Evolutionary conservation across 345 rosid genomes (phyloP).

Genomic region (Linum usitatissimum): DNA sequence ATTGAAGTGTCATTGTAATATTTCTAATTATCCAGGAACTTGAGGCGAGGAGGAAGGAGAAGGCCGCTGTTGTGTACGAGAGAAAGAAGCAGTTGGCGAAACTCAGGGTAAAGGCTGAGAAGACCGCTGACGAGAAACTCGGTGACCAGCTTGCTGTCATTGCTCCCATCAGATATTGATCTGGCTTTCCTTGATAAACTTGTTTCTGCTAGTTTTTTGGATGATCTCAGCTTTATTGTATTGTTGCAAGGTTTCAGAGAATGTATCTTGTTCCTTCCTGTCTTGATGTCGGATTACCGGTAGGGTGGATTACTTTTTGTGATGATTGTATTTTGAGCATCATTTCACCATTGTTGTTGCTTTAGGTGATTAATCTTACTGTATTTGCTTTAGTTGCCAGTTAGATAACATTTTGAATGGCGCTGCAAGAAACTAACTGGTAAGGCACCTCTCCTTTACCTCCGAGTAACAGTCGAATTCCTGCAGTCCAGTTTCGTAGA

Average conservation of each 20-base stretch:
- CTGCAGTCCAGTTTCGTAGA: too few species aligned
- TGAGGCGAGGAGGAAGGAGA: slow-evolving; percentile 3
- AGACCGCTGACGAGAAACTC: slow-evolving; percentile 3
- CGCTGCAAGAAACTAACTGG: too few species aligned
- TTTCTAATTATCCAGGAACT: background rate
- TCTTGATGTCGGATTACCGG: background rate
- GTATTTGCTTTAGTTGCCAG: too few species aligned
- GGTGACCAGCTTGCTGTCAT: background rate
- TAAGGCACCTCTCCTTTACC: too few species aligned
- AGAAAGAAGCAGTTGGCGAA: slow-evolving; percentile 1
- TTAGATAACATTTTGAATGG: too few species aligned
- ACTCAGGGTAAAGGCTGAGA: slow-evolving; percentile 3
- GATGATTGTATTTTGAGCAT: background rate
- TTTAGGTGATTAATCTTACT: too few species aligned
- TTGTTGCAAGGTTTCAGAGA: background rate
- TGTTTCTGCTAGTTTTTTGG: background rate
- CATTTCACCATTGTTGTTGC: background rate
- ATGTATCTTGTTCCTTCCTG: background rate
- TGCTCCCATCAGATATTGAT: slow-evolving; percentile 1
- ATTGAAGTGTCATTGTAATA: background rate
- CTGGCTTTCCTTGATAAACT: background rate
- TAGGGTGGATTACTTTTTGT: background rate
- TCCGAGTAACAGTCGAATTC: too few species aligned
- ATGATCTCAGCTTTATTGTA: background rate
- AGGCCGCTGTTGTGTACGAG: background rate